Conservation (phyloP, 192 early-diverging fungal genomes). For the Thamnidium elegans region DNA sequence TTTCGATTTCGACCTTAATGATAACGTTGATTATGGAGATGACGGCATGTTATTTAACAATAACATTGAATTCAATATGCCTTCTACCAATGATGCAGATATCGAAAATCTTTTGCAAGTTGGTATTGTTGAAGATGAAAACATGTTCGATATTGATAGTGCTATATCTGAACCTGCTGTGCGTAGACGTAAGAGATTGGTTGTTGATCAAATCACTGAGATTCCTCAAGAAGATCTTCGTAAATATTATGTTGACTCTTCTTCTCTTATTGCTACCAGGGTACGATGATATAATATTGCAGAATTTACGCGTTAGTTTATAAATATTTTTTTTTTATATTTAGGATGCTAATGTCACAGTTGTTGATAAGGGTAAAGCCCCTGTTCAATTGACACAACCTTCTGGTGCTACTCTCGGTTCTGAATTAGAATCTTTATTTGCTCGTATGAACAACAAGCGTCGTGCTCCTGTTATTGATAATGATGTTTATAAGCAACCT, state of each 20-base stretch:
- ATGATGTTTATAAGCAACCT: neutral
- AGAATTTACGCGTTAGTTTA: neutral
- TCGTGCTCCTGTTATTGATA: neutral
- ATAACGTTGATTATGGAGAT: constrained; percentile 1
- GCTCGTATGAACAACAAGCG: neutral
- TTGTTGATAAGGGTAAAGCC: no score
- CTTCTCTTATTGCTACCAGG: constrained; percentile 47
- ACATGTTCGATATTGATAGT: constrained; percentile 3
- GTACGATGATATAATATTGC: constrained; percentile 1
- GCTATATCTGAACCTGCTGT: neutral
- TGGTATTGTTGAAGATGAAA: neutral
- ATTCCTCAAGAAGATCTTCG: constrained; percentile 53
- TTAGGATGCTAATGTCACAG: no score
- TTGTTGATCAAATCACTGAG: constrained; percentile 70
- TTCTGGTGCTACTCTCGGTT: no score
- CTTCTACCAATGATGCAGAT: neutral
- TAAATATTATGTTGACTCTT: constrained; percentile 53
- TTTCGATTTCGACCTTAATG: constrained; percentile 31
- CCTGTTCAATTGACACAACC: no score
- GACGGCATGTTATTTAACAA: constrained; percentile 2
- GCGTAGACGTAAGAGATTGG: constrained; percentile 51
- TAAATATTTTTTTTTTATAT: no score
- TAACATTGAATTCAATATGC: constrained; percentile 5
- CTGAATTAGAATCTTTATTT: constrained; percentile 6
- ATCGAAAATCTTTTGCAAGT: constrained; percentile 19